Evolutionary conservation across 176 grass and related monocot genomes (phyloP), one percentile per base, ranked within the genome.

Genomic region (Canna indica): DNA sequence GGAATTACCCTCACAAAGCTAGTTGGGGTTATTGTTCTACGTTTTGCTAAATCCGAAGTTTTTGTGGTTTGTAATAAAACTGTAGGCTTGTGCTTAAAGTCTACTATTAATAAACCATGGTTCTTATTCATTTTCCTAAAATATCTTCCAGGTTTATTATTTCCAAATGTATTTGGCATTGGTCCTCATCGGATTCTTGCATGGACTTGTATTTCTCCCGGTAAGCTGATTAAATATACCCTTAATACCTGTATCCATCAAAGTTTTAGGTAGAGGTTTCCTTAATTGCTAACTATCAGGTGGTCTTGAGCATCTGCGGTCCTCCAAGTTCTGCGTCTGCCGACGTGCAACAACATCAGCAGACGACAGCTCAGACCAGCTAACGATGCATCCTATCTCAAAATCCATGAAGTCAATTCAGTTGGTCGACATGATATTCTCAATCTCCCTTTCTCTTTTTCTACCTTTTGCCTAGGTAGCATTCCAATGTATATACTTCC

Each of bases 1-100:
- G 94, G 94, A 93, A 99, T 99, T 66, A 99, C 94, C 28, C 83
- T 99, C 70, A 99, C 94, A 36, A 99, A 99, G 75, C 89, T 99
- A 66, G 94, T 83, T 30, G 94, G 94, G 82, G 94, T 93, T 68
- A 82, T 93, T 75, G 88, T 99, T 76, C 82, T 99, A 44, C 88
- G 31, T 64, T 99, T 99, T 78, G 84, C 94, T 31, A 99, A 82
- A 90, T 93, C 94, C 34, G 72, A 99, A 99, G 80, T 93, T 71
- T 99, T 99, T 86, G 94, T 99, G 86, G 94, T 99, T 77, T n/a
- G 53, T 77, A 45, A 68, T 71, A 60, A 52, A 73, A 77, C 44
- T 38, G n/a, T n/a, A 45, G 58, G 25, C 56, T 42, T 7, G 31
- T 72, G 18, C 38, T 36, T 67, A 12, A 42, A 44, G 38, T 30